Evolutionary conservation across 2,329 filamentous ascomycete species (phyloP), one percentile per base, ranked within the genome.

Genomic region (Lachnellula subtilissima): DNA sequence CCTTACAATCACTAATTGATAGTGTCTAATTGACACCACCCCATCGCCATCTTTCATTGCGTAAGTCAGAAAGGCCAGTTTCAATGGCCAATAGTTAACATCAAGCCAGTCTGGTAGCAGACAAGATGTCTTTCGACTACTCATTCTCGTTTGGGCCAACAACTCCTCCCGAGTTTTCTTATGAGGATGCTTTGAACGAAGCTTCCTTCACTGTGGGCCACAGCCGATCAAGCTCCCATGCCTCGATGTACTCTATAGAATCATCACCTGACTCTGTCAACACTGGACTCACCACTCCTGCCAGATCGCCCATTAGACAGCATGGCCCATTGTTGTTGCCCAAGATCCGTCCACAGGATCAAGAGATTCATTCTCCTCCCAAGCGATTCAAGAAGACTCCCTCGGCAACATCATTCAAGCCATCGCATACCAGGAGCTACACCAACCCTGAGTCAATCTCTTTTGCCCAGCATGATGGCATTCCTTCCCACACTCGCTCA

Each of bases 321-420:
- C 87, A 91, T 74, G 89, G 90, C 52, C 89, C 90, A 51, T 77
- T 90, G 49, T 77, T 96, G 57, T 79, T 96, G 35, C 91, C 91
- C 68, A 94, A 91, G 79, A 92, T 95, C 75, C 83, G 91, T 59
- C 83, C 83, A 42, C 91, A 94, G 74, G 91, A 96, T 74, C 88
- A 93, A 73, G 80, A 86, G 59, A 82, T 91, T 59, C 83, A 86
- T 62, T 81, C 81, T 42, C 76, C 78, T 51, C 76, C 79, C 47
- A 84, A 87, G 72, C 81, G 85, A 66, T 67, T 80, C 72, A 71
- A 83, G 77, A 76, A 81, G 70, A 60, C 63, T 59, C 60, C 64
- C 63, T 51, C 69, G 63, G 52, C 52, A 36, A 48, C 70, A 63
- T 61, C 67, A 47, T 74, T 73, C 65, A 75, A 74, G 53, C 72